Conservation (phyloP, 495 filamentous ascomycete genomes). For the Eremomyces bilateralis region DNA sequence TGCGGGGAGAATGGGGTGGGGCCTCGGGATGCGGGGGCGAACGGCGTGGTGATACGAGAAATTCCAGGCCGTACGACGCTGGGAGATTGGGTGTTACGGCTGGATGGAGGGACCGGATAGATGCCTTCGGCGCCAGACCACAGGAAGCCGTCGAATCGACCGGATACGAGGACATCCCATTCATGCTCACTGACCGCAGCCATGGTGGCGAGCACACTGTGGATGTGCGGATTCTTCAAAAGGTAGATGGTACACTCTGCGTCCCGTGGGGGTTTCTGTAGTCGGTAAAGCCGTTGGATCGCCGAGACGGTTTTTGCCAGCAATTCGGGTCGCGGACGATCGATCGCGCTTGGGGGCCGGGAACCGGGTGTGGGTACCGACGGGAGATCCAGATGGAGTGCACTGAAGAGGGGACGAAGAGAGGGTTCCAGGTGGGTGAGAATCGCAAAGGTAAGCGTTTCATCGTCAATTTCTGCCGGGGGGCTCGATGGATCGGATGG, state of each 20-base stretch:
- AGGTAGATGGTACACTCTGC: constrained; percentile 77
- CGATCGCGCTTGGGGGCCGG: constrained; percentile 33
- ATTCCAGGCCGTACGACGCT: no score
- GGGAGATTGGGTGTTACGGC: no score
- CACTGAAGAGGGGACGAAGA: constrained; percentile 57
- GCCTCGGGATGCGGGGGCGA: no score
- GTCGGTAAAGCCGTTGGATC: constrained; percentile 67
- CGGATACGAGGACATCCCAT: constrained; percentile 91
- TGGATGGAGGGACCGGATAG: no score
- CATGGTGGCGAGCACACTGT: constrained; percentile 72
- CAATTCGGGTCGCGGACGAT: constrained; percentile 35
- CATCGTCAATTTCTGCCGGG: constrained; percentile 73
- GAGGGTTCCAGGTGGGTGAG: constrained; percentile 60
- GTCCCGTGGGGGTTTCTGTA: constrained; percentile 48
- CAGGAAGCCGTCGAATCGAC: constrained; percentile 91
- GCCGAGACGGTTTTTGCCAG: constrained; percentile 50
- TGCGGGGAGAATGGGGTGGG: no score
- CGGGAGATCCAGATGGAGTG: constrained; percentile 48
- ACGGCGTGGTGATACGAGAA: no score
- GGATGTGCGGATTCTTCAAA: constrained; percentile 57
- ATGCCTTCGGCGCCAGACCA: constrained; percentile 72
- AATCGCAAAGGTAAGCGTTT: constrained; percentile 81
- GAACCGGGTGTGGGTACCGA: constrained; percentile 29
- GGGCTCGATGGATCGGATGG: constrained; percentile 46
- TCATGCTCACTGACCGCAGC: constrained; percentile 68